phyloP scores from a whole-genome alignment of 2,329 filamentous ascomycete genomes.

The Colletotrichum sublineola region DNA sequence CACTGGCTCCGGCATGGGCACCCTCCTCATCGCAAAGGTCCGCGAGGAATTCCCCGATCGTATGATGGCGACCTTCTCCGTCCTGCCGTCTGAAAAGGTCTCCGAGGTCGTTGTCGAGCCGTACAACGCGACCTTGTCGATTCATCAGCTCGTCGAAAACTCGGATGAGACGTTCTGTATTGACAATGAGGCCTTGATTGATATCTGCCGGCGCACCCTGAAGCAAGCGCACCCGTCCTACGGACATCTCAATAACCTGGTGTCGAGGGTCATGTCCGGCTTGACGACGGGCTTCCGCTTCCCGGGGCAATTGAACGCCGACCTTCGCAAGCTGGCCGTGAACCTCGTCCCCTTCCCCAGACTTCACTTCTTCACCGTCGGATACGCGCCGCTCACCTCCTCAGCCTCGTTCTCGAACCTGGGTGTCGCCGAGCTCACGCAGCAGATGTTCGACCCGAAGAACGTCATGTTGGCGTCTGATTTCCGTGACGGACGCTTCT shows the following conservation, averaged over 20 bases:
- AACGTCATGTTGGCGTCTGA: conserved; percentile 99
- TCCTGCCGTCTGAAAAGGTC: conserved; percentile 98
- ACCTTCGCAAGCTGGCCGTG: conserved; percentile 98
- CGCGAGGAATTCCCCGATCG: conserved; percentile 99
- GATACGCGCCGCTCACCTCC: conserved; percentile 95
- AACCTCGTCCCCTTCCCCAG: conserved; percentile 99
- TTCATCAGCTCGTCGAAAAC: conserved; percentile 99
- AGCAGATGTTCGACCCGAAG: conserved; percentile 99
- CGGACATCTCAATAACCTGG: conserved; percentile 98
- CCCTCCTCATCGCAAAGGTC: conserved; percentile 99
- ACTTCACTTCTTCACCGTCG: conserved; percentile 99
- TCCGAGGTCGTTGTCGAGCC: conserved; percentile 99
- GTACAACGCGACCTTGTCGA: conserved; percentile 98
- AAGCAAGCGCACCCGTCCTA: conserved; percentile 99
- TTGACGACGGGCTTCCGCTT: conserved; percentile 99
- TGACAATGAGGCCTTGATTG: conserved; percentile 99
- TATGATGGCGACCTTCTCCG: conserved; percentile 99
- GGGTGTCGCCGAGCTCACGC: conserved; percentile 96
- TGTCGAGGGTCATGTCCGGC: conserved; percentile 99
- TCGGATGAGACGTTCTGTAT: conserved; percentile 99
- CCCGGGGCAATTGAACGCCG: conserved; percentile 99
- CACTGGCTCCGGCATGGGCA: conserved; percentile 99
- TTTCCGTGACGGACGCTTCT: conserved; percentile 99
- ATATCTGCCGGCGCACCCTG: conserved; percentile 99
- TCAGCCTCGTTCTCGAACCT: conserved; percentile 91